phyloP scores from a whole-genome alignment of 2,329 filamentous ascomycete species.

The Fusarium proliferatum region DNA sequence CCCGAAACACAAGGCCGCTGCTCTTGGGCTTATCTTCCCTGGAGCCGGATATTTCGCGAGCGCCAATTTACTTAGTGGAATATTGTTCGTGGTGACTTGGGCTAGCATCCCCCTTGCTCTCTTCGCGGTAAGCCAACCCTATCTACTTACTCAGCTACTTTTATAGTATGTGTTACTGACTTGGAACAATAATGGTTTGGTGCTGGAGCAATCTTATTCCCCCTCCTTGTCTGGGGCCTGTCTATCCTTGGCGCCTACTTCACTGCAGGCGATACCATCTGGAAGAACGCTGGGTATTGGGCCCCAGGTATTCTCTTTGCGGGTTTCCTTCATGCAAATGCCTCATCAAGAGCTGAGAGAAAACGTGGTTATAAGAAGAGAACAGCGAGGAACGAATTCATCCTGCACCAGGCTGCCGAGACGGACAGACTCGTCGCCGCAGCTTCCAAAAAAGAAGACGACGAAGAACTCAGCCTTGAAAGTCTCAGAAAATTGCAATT shows the following conservation, averaged over 20 bases:
- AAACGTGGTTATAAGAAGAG: background rate
- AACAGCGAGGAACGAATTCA: background rate
- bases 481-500: background rate
- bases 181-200: background rate
- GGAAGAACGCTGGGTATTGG: background rate
- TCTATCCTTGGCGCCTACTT: background rate
- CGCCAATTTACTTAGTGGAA: background rate
- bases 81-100: background rate
- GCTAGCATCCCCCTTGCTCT: background rate
- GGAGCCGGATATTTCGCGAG: background rate
- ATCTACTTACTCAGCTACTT: fast-evolving
- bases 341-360: fast-evolving
- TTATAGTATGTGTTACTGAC: fast-evolving
- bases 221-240: background rate
- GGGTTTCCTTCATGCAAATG: fast-evolving
- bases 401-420: background rate
- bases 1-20: background rate
- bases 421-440: background rate
- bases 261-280: background rate
- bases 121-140: background rate
- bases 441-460: background rate
- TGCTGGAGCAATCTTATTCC: background rate
- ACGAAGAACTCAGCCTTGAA: background rate
- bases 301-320: background rate
- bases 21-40: background rate